Evolutionary conservation across 257 asterid species (phyloP).

Genomic region (Solanum piurae): DNA sequence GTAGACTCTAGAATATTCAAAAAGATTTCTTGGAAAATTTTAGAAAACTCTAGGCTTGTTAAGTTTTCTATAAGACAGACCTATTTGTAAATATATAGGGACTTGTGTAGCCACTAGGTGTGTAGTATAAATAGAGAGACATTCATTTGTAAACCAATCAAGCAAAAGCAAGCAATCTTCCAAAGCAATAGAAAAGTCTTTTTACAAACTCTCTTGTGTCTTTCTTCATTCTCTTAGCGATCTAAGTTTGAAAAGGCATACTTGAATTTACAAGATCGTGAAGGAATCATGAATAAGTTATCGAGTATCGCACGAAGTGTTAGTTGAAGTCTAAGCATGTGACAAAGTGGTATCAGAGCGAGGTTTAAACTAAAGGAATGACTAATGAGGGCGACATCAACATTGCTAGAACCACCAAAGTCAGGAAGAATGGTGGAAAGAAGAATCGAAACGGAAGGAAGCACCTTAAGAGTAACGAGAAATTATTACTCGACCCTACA

Average conservation of each 20-base stretch:
- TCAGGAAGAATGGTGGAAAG: neutral
- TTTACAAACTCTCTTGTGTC: neutral
- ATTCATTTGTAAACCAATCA: neutral
- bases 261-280: too few relatives aligned
- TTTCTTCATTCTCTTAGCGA: neutral
- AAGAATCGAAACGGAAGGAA: too few relatives aligned
- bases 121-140: neutral
- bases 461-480: neutral
- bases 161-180: too few relatives aligned
- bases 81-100: neutral
- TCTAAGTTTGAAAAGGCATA: neutral
- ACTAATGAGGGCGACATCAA: neutral
- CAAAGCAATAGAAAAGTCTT: too few relatives aligned
- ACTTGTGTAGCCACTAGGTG: neutral
- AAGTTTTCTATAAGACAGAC: neutral
- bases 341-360: neutral
- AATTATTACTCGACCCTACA: neutral
- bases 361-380: neutral
- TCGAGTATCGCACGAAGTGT: neutral
- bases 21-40: too few relatives aligned
- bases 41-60: neutral
- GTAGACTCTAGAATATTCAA: neutral
- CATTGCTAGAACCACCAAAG: neutral
- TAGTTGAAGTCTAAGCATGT: neutral
- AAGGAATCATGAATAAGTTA: neutral